These are phyloP conservation scores for Canavalia ensiformis DNA, from an alignment of 306 rosid species.

Conservation along the genomic window DNA sequence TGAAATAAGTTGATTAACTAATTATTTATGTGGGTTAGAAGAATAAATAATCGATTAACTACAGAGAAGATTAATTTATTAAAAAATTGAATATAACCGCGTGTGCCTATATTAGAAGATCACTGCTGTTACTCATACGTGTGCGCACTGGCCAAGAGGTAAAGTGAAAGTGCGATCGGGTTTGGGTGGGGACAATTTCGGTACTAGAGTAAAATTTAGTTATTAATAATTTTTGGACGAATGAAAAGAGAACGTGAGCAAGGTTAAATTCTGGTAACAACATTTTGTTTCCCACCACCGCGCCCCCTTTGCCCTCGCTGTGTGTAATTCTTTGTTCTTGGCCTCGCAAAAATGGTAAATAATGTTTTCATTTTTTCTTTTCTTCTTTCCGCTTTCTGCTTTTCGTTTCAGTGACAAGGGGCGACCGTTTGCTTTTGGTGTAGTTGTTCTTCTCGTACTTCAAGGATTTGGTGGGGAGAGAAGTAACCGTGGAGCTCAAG, in stretches of 20 bases:
- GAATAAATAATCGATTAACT: too few species aligned
- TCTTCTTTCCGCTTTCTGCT: not conserved
- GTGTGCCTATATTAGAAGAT: too few species aligned
- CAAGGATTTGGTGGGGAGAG: conserved; percentile 97
- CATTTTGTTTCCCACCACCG: not conserved
- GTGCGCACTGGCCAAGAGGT: too few species aligned
- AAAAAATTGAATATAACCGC: too few species aligned
- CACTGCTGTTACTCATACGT: too few species aligned
- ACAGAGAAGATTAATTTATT: too few species aligned
- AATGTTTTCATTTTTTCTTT: not conserved
- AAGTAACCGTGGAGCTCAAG: conserved; percentile 97
- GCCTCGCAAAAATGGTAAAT: conserved; percentile 34
- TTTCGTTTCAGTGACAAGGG: not conserved
- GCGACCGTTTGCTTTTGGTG: not conserved
- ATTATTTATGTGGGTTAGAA: too few species aligned
- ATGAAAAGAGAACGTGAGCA: not conserved
- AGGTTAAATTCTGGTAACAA: not conserved
- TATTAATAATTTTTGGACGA: not conserved
- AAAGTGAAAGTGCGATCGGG: not conserved
- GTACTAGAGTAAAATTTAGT: not conserved
- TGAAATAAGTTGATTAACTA: too few species aligned
- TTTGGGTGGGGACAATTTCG: conserved; percentile 31
- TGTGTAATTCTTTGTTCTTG: not conserved
- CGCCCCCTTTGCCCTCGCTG: not conserved
- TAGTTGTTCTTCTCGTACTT: conserved; percentile 98